Conservation (phyloP, 257 asterid species). For the Nicotiana tabacum region DNA sequence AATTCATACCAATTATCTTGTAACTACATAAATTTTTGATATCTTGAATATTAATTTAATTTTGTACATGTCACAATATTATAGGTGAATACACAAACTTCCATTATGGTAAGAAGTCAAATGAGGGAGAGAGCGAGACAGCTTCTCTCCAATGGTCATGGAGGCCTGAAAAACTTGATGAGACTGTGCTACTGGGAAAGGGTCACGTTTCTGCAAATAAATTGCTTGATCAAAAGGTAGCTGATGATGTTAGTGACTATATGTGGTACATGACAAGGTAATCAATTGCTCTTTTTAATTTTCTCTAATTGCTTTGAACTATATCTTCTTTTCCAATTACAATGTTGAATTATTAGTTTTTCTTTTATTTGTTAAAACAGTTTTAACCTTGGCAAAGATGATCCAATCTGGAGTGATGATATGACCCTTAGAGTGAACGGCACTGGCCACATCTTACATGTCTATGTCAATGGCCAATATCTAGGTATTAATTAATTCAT, state of each 20-base stretch:
- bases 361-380: slow-evolving; percentile 14
- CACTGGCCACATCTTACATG: slow-evolving; percentile 52
- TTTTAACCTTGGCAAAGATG: slow-evolving; percentile 30
- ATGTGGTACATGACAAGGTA: slow-evolving; percentile 88
- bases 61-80: not conserved
- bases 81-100: slow-evolving; percentile 57
- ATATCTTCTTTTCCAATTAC: not conserved
- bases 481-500: slow-evolving; percentile 29
- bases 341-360: not conserved
- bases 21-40: too few relatives aligned
- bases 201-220: slow-evolving; percentile 22
- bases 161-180: slow-evolving; percentile 31
- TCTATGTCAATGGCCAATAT: slow-evolving; percentile 44
- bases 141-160: slow-evolving; percentile 44
- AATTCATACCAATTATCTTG: too few relatives aligned
- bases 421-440: slow-evolving; percentile 44
- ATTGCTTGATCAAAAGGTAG: slow-evolving; percentile 40
- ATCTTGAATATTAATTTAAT: not conserved
- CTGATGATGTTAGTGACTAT: slow-evolving; percentile 48
- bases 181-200: slow-evolving; percentile 29
- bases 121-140: slow-evolving; percentile 21
- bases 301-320: not conserved
- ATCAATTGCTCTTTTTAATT: not conserved
- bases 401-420: slow-evolving; percentile 32
- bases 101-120: slow-evolving; percentile 32